These are phyloP conservation scores for Chaetomium strumarium DNA, from an alignment of 2,329 filamentous ascomycete species.

Conservation along the genomic window DNA sequence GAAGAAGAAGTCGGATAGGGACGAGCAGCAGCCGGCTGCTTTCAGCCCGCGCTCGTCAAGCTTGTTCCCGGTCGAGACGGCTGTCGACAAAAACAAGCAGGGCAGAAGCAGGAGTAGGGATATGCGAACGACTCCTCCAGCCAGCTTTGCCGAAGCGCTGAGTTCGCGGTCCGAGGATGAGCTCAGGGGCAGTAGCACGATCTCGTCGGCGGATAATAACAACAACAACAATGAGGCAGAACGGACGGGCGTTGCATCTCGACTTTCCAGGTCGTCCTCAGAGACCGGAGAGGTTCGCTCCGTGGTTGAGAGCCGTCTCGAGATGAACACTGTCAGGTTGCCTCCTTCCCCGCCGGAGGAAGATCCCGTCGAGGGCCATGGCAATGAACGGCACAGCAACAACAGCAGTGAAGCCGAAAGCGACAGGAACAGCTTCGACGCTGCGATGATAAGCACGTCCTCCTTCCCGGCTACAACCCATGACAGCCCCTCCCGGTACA, in stretches of 20 bases:
- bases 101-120: not conserved
- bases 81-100: not conserved
- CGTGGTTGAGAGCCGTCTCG: too few species aligned
- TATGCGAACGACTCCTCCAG: not conserved
- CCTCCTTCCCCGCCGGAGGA: not conserved
- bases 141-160: not conserved
- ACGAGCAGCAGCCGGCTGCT: not conserved
- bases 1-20: not conserved
- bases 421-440: not conserved
- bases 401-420: not conserved
- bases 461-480: not conserved
- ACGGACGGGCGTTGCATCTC: not conserved
- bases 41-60: not conserved
- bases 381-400: not conserved
- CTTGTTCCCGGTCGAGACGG: not conserved
- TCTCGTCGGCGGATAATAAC: not conserved
- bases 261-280: slow-evolving; percentile 1
- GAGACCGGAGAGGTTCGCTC: not conserved
- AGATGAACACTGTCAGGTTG: not conserved
- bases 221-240: too few species aligned
- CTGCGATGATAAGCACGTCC: too few species aligned
- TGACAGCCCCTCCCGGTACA: not conserved
- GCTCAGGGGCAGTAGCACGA: not conserved
- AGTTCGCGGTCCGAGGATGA: not conserved
- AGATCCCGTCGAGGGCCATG: too few species aligned